phyloP scores from a whole-genome alignment of 345 rosid genomes.

The Dimocarpus longan region DNA sequence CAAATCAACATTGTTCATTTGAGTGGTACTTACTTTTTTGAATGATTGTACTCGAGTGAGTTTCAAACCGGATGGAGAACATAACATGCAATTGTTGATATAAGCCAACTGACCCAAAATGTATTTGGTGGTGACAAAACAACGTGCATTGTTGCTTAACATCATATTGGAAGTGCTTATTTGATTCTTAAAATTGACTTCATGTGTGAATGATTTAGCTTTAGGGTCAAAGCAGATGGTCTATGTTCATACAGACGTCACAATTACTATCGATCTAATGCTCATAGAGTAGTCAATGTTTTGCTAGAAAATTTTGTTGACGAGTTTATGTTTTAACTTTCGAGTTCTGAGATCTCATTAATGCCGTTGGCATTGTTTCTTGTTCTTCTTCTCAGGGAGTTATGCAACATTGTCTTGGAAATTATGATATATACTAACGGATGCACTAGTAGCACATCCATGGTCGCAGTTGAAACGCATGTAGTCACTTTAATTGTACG shows the following conservation, averaged over 20 bases:
- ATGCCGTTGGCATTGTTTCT: slow-evolving; percentile 16
- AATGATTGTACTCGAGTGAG: not conserved
- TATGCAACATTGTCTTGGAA: slow-evolving; percentile 36
- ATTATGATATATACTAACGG: slow-evolving; percentile 35
- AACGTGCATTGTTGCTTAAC: not conserved
- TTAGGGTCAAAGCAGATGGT: not conserved
- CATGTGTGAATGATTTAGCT: not conserved
- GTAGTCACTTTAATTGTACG: slow-evolving; percentile 11
- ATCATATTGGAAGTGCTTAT: not conserved
- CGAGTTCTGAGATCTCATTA: slow-evolving; percentile 8
- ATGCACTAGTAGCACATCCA: slow-evolving; percentile 15
- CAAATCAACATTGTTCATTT: not conserved
- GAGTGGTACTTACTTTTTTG: not conserved
- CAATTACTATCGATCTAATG: not conserved
- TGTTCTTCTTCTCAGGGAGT: slow-evolving; percentile 31
- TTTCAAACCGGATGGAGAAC: not conserved
- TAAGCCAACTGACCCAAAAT: not conserved
- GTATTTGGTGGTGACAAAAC: not conserved
- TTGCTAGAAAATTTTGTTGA: not conserved
- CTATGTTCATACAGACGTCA: not conserved
- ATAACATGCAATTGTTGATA: not conserved
- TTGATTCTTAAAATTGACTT: not conserved
- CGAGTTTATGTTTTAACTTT: not conserved
- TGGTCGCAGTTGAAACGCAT: slow-evolving; percentile 15
- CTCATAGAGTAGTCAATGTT: not conserved